These are phyloP conservation scores for Cyanidium caldarium DNA, from an alignment of 23 red algal species.

Conservation along the genomic window DNA sequence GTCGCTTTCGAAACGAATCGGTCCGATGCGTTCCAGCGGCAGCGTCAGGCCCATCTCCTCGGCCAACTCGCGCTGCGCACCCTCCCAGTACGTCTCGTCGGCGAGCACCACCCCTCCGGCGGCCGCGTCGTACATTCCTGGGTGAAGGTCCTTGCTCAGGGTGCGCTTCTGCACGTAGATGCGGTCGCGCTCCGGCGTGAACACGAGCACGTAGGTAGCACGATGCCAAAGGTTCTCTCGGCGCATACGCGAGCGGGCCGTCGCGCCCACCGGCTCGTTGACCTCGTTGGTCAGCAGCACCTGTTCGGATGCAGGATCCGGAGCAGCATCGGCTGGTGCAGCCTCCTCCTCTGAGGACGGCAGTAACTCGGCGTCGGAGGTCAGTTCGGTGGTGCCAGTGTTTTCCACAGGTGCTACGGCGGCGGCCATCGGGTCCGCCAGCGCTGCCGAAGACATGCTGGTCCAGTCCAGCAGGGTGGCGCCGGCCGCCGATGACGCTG, in stretches of 20 bases:
- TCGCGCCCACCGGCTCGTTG: neutral
- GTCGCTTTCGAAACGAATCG: neutral
- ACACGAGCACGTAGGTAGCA: conserved; percentile 19
- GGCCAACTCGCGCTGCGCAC: conserved; percentile 1
- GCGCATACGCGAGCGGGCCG: neutral
- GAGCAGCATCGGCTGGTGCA: neutral
- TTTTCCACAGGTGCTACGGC: too few species aligned
- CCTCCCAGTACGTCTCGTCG: conserved; percentile 10
- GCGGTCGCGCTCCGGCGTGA: neutral
- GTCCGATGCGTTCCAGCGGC: conserved; percentile 1
- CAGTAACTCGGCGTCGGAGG: too few species aligned
- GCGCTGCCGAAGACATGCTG: too few species aligned
- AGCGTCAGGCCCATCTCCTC: conserved; percentile 4
- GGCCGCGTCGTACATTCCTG: conserved; percentile 14
- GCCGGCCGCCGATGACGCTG: too few species aligned
- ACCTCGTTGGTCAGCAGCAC: neutral
- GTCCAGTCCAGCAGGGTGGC: too few species aligned
- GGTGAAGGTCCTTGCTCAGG: conserved; percentile 7
- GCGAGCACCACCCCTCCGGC: conserved; percentile 10
- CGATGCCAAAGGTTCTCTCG: conserved; percentile 11
- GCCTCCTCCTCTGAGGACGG: neutral
- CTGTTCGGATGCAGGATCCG: neutral
- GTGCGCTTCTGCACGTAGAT: conserved; percentile 16
- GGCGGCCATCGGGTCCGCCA: too few species aligned
- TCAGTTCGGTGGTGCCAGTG: too few species aligned